Evolutionary conservation across 495 filamentous ascomycete genomes (phyloP).

Genomic region (Penicillium lagena): DNA sequence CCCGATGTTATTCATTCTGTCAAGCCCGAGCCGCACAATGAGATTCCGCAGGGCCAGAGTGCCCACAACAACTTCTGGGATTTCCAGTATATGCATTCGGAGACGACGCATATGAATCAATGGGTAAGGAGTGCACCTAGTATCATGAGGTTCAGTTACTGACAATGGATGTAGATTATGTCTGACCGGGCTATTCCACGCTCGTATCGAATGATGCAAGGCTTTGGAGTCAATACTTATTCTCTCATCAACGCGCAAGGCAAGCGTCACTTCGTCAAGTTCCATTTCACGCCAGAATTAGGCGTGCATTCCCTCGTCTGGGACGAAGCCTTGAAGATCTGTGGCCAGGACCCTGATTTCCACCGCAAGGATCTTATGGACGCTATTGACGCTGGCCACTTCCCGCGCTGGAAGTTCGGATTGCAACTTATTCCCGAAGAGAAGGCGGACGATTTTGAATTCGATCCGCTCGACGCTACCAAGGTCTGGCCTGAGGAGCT

Average conservation of each 20-base stretch:
- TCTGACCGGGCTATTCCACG: slow-evolving; percentile 74
- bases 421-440: slow-evolving; percentile 70
- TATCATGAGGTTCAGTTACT: not conserved
- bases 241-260: slow-evolving; percentile 65
- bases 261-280: slow-evolving; percentile 75
- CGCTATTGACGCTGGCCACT: slow-evolving; percentile 66
- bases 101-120: slow-evolving; percentile 80
- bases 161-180: slow-evolving; percentile 45
- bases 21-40: slow-evolving; percentile 79
- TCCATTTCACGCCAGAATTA: slow-evolving; percentile 68
- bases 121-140: slow-evolving; percentile 48
- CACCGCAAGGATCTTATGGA: slow-evolving; percentile 77
- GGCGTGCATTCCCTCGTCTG: slow-evolving; percentile 82
- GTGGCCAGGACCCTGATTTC: slow-evolving; percentile 81
- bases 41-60: slow-evolving; percentile 55
- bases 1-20: slow-evolving; percentile 69
- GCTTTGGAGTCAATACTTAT: slow-evolving; percentile 84
- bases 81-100: slow-evolving; percentile 49
- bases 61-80: slow-evolving; percentile 63
- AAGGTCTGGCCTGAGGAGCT: slow-evolving; percentile 87
- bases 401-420: slow-evolving; percentile 76
- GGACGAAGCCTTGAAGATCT: slow-evolving; percentile 82
- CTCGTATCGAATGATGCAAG: slow-evolving; percentile 84
- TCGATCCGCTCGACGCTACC: slow-evolving; percentile 87
- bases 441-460: slow-evolving; percentile 75